Evolutionary conservation across 306 rosid species (phyloP), one percentile per base, ranked within the genome.

Genomic region (Lathyrus sativus): DNA sequence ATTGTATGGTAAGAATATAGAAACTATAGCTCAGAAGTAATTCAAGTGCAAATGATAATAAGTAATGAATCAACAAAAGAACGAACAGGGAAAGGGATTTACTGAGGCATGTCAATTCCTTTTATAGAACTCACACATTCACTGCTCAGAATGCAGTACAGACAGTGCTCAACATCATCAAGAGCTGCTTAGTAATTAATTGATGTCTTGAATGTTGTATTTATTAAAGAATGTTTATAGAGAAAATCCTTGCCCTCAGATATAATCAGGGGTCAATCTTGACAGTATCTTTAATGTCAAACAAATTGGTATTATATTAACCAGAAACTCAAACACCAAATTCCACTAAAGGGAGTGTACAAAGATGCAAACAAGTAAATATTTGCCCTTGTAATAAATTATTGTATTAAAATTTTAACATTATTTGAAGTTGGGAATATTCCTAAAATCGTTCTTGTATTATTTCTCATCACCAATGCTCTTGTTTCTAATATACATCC

Each of bases 131-230:
- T 39, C 5, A 29, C 22, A 1, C 4, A 4, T 13, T 31, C 53
- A 15, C 22, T 24, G 45, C 43, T 13, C 1, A 33, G 2, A 29
- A 3, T 38, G 55, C 56, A 57, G 13, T 43, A 65, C 2, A 62
- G 14, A 45, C 61, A 48, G 24, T 9, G 29, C 53, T 59, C n/a
- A 55, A 41, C 60, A 62, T 43, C 11, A 53, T 29, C 75, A 51
- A 70, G 68, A 46, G 28, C 62, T 48, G 56, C 75, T 44, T 76
- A 7, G 67, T 6, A 12, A 60, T 19, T 49, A 10, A 39, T 22
- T 48, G 39, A 44, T 39, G n/a, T 22, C 24, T 50, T 60, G 9
- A 56, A 58, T 50, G 22, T 50, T 44, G 22, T 5, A 56, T 24
- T 35, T 33, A 51, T 10, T 33, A 6, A 46, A 45, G 44, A 56